A percentile compares a stretch with the other conserved stretches of the same genome.
Evolutionary conservation across 257 asterid species (phyloP).

Genomic region (Voacanga thouarsii): DNA sequence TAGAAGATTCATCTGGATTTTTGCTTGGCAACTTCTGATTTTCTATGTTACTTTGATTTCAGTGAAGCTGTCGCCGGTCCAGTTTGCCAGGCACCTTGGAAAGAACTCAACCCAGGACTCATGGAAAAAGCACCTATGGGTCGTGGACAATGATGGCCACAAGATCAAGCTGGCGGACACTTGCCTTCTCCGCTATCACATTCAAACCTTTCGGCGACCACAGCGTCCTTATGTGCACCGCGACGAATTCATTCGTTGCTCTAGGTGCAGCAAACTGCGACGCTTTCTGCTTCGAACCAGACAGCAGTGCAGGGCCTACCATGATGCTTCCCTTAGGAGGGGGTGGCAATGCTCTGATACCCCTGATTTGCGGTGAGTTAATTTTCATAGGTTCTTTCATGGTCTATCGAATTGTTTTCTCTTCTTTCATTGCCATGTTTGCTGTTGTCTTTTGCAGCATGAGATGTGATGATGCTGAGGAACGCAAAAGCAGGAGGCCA

Average conservation of each 20-base stretch:
- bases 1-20: no score
- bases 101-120: not conserved
- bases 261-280: slow-evolving; percentile 33
- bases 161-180: slow-evolving; percentile 27
- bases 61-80: not conserved
- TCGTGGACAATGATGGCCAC: not conserved
- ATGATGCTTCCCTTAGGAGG: slow-evolving; percentile 24
- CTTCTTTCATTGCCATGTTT: not conserved
- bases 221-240: slow-evolving; percentile 33
- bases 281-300: slow-evolving; percentile 27
- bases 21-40: not conserved
- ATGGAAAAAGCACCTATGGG: not conserved
- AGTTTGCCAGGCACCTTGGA: not conserved
- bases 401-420: not conserved
- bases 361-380: slow-evolving; percentile 30
- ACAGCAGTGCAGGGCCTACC: slow-evolving; percentile 31
- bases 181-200: slow-evolving; percentile 31
- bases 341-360: slow-evolving; percentile 43
- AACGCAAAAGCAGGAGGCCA: slow-evolving; percentile 29
- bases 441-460: slow-evolving; percentile 2
- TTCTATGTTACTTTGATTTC: not conserved
- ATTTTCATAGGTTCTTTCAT: not conserved
- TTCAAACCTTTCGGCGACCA: slow-evolving; percentile 29
- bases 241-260: slow-evolving; percentile 42
- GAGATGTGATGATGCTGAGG: slow-evolving; percentile 29